These are phyloP conservation scores for Angomonas deanei DNA, from an alignment of 208 protist species.

Conservation along the genomic window DNA sequence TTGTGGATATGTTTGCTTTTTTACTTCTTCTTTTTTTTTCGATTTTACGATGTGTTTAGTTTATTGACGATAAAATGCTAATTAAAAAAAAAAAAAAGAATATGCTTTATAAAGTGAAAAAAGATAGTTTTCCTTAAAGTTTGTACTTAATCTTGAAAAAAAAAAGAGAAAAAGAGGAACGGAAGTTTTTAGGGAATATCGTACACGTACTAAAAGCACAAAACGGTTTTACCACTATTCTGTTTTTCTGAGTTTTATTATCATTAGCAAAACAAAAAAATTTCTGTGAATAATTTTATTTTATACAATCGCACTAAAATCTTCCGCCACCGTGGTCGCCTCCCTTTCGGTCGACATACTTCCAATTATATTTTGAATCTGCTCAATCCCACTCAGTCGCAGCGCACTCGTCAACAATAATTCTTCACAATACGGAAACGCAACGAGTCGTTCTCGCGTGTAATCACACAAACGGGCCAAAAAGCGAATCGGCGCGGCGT, in stretches of 20 bases:
- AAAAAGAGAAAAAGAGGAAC: constrained; percentile 9
- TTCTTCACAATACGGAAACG: constrained; percentile 82
- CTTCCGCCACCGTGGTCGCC: constrained; percentile 29
- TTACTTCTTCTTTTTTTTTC: constrained; percentile 3
- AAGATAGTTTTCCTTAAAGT: too few species aligned
- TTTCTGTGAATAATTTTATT: neutral
- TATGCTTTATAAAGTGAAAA: neutral
- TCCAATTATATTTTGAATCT: constrained; percentile 79
- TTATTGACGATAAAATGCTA: neutral
- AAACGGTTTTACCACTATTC: neutral
- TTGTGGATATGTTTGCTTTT: neutral
- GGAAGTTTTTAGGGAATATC: neutral
- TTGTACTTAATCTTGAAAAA: too few species aligned
- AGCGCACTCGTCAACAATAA: constrained; percentile 78
- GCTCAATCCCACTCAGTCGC: constrained; percentile 79
- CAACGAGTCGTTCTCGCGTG: constrained; percentile 73
- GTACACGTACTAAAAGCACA: too few species aligned
- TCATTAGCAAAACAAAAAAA: constrained; percentile 3
- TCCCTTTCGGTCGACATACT: constrained; percentile 41
- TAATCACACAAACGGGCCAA: constrained; percentile 76
- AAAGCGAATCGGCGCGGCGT: constrained; percentile 76
- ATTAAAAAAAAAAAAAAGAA: neutral
- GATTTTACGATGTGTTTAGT: constrained; percentile 1
- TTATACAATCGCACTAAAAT: constrained; percentile 80
- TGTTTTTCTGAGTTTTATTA: too few species aligned